Base-by-base conservation (phyloP, 306 rosid species). In the Cucumis hystrix region DNA sequence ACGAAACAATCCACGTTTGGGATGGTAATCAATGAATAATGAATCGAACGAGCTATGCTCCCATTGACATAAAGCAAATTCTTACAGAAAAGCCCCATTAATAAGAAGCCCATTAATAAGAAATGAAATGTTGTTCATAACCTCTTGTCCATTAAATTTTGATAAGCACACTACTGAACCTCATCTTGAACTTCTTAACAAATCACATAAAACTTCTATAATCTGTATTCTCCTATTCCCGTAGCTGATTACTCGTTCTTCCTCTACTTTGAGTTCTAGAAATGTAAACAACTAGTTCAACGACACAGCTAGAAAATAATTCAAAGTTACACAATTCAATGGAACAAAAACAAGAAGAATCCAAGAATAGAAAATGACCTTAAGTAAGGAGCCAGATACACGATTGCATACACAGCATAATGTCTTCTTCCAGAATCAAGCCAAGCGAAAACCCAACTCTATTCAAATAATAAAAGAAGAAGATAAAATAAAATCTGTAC, bases 381-480 rank as follows among this genome's bases (percentile, higher is more conserved):
- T 73, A 92, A 78, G 79, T 95, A 92, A 28, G 99, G 97, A 75
- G 81, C 81, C 92, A 95, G 83, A 83, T 92, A 92, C 25, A 89
- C 97, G 72, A 95, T 84, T 10, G 99, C 79, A 70, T 90, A 95
- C 18, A 95, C 83, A 18, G 83, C 97, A 83, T 92, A 95, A 25
- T 91, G 97, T 28, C 89, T 83, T 28, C 84, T 80, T 14, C 97
- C 97, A 47, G 91, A 85, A 78, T 92, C 99, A 30, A 95, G 81
- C 97, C 93, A 95, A 4, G 97, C 97, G 79, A 95, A 95, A 80
- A 95, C 87, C 98, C 98, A 95, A 80, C 97, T 89, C 98, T 92
- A 57, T 25, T 28, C 47, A 49, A 78, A 77, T 39, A n/a, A 74
- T 9, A 10, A 72, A 52, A 78, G 75, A 33, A 30, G 13, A 58